Conservation (phyloP, 129 eudicot genomes). For the Artemisia annua region DNA sequence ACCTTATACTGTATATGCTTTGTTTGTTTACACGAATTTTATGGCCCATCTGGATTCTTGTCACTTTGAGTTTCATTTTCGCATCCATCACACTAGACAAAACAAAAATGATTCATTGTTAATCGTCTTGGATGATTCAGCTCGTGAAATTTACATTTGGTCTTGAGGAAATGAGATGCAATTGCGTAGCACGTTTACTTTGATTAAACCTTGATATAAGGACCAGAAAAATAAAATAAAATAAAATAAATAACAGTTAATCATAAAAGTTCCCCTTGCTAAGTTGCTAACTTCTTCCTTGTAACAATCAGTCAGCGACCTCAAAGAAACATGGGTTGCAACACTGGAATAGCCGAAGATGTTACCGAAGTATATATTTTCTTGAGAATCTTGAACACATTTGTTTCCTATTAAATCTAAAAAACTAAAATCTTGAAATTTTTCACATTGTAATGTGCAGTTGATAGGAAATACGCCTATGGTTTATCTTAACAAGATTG, state of each 20-base stretch:
- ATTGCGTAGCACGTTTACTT: neutral
- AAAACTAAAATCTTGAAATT: no score
- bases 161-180: neutral
- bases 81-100: neutral
- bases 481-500: constrained; percentile 66
- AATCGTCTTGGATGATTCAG: neutral
- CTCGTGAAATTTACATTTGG: neutral
- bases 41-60: no score
- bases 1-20: no score
- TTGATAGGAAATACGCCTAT: constrained; percentile 70
- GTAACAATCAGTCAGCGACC: constrained; percentile 33
- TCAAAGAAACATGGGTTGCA: constrained; percentile 46
- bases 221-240: neutral
- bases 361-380: constrained; percentile 53
- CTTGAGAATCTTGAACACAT: constrained; percentile 1
- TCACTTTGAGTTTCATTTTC: no score
- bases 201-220: neutral
- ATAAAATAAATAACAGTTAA: no score
- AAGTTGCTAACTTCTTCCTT: constrained; percentile 14
- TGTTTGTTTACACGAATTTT: no score
- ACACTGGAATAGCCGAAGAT: constrained; percentile 54
- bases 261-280: neutral
- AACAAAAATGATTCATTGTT: neutral
- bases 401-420: neutral
- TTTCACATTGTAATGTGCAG: constrained; percentile 29